Percentiles rank a stretch among this genome's conserved stretches.
phyloP scores from a whole-genome alignment of 2,329 filamentous ascomycete genomes.

The Microcyclospora tardicrescens region DNA sequence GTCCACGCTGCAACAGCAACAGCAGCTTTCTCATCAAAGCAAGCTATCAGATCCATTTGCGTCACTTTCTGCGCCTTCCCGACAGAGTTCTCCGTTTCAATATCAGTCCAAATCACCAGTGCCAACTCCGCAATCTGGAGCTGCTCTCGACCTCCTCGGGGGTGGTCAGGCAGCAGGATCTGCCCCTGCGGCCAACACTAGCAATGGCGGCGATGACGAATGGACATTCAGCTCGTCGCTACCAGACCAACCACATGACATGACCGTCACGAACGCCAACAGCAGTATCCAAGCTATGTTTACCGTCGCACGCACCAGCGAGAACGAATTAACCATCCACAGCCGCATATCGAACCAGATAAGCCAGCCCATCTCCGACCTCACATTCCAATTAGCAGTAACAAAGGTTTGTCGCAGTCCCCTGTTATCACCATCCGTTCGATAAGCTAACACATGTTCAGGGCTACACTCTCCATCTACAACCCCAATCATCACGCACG shows the following conservation, averaged over 20 bases:
- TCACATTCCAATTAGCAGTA: slow-evolving; percentile 86
- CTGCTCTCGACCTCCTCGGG: slow-evolving; percentile 17
- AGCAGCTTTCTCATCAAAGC: slow-evolving; percentile 16
- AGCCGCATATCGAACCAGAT: slow-evolving; percentile 79
- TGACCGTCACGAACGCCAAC: slow-evolving; percentile 53
- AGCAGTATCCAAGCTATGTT: slow-evolving; percentile 57
- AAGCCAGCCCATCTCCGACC: slow-evolving; percentile 54
- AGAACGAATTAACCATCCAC: slow-evolving; percentile 51
- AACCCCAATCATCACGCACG: slow-evolving; percentile 70
- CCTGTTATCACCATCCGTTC: not conserved
- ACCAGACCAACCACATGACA: slow-evolving; percentile 50
- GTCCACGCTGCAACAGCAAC: slow-evolving; percentile 10
- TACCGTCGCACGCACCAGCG: slow-evolving; percentile 47
- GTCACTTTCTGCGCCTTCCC: slow-evolving; percentile 40
- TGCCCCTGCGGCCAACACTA: not conserved
- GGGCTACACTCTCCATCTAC: slow-evolving; percentile 69
- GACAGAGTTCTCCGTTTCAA: slow-evolving; percentile 37
- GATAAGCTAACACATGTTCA: slow-evolving; percentile 25
- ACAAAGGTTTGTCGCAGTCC: slow-evolving; percentile 53
- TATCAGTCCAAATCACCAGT: slow-evolving; percentile 27
- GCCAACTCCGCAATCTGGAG: slow-evolving; percentile 10
- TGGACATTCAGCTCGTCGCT: slow-evolving; percentile 88
- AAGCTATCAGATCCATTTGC: slow-evolving; percentile 48
- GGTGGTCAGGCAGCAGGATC: not conserved
- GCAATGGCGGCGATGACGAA: slow-evolving; percentile 54